Evolutionary conservation across 2,329 filamentous ascomycete species (phyloP).

Genomic region (Calonectria montana): DNA sequence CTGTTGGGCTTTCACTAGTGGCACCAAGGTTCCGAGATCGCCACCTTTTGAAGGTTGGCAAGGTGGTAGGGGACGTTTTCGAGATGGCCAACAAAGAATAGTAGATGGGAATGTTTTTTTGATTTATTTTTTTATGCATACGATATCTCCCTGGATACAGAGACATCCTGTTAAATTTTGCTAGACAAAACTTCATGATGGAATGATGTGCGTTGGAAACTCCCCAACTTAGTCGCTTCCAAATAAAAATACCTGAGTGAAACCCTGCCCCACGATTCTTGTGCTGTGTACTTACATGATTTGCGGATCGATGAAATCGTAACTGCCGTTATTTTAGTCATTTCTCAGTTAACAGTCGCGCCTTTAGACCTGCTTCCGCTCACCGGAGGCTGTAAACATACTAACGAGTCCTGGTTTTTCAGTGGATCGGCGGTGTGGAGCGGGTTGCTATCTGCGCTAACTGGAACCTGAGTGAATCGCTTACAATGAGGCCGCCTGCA

Average conservation of each 20-base stretch:
- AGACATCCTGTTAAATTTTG: neutral
- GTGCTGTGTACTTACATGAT: neutral
- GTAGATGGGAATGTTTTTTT: neutral
- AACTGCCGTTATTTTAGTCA: neutral
- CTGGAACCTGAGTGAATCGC: neutral
- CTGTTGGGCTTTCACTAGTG: conserved; percentile 31
- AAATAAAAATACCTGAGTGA: neutral
- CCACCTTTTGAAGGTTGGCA: conserved; percentile 24
- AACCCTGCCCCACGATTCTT: neutral
- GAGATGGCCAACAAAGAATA: neutral
- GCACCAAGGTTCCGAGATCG: conserved; percentile 26
- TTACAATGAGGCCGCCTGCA: conserved; percentile 5
- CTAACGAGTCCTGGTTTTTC: neutral
- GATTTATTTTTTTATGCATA: neutral
- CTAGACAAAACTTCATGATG: neutral
- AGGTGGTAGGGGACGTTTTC: conserved; percentile 1
- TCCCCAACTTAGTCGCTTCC: neutral
- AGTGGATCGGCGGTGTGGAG: neutral
- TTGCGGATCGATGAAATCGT: neutral
- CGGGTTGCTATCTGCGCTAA: neutral
- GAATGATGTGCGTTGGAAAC: neutral
- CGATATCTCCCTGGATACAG: neutral
- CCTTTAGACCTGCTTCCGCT: neutral
- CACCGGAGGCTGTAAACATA: neutral
- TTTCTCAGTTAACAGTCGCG: neutral